phyloP scores from a whole-genome alignment of 73 alveolate species.

The Paramecium caudatum region DNA sequence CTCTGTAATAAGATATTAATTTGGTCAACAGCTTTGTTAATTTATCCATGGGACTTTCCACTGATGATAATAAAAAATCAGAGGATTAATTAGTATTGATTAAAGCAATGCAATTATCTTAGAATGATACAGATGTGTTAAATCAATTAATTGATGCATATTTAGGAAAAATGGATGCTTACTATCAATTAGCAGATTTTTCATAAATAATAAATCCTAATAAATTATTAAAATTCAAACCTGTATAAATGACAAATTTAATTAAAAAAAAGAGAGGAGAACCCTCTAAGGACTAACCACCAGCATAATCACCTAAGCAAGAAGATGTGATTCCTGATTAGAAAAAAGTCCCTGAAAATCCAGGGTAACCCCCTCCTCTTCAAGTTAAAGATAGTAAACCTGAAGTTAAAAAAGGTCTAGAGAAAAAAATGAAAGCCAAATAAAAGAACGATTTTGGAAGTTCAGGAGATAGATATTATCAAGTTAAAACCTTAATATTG shows the following conservation, averaged over 20 bases:
- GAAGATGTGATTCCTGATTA: background rate
- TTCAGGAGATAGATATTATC: conserved; percentile 35
- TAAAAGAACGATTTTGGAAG: background rate
- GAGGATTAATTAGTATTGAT: background rate
- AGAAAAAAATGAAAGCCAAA: background rate
- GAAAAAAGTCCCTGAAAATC: background rate
- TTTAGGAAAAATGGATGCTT: conserved; percentile 36
- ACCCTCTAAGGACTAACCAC: background rate
- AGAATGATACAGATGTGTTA: conserved; percentile 40
- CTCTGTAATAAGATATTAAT: background rate
- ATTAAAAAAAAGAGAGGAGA: conserved; percentile 54
- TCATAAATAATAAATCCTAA: conserved; percentile 8
- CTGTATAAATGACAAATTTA: background rate
- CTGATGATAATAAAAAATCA: background rate
- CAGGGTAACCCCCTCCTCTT: background rate
- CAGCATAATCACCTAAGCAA: background rate
- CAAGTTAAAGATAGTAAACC: background rate
- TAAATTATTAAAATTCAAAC: background rate
- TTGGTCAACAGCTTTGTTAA: conserved; percentile 17
- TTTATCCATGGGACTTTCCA: background rate
- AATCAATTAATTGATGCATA: conserved; percentile 9
- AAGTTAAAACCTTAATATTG: background rate
- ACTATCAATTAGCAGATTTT: conserved; percentile 15
- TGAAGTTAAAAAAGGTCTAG: background rate
- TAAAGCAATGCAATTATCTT: conserved; percentile 6